These are phyloP conservation scores for Ascochyta rabiei DNA, from an alignment of 2,329 filamentous ascomycete species.

Conservation along the genomic window DNA sequence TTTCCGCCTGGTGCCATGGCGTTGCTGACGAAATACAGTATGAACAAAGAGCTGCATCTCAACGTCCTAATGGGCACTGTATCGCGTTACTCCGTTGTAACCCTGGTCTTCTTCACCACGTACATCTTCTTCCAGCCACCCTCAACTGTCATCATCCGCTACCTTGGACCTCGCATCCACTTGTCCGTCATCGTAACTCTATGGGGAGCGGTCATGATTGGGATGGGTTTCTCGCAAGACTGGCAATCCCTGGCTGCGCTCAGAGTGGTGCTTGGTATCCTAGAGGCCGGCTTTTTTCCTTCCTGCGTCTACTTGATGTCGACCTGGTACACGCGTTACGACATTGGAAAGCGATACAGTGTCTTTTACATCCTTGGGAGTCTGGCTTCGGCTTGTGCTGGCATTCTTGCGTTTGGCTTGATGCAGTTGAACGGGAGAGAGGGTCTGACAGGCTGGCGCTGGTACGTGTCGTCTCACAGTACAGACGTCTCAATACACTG, in stretches of 20 bases:
- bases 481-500: slow-evolving; percentile 19
- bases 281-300: slow-evolving; percentile 50
- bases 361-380: slow-evolving; percentile 73
- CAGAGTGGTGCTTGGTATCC: slow-evolving; percentile 48
- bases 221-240: slow-evolving; percentile 48
- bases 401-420: slow-evolving; percentile 72
- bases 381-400: slow-evolving; percentile 68
- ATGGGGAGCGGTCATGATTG: slow-evolving; percentile 55
- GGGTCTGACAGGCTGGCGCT: slow-evolving; percentile 53
- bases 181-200: slow-evolving; percentile 42
- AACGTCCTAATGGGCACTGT: slow-evolving; percentile 34
- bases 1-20: slow-evolving; percentile 2
- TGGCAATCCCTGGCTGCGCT: slow-evolving; percentile 47
- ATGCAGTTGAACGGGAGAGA: slow-evolving; percentile 67
- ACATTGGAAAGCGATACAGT: slow-evolving; percentile 72
- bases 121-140: slow-evolving; percentile 53
- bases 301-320: slow-evolving; percentile 42
- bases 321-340: slow-evolving; percentile 57
- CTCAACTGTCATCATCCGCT: slow-evolving; percentile 49
- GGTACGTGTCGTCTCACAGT: slow-evolving; percentile 26
- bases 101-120: slow-evolving; percentile 56
- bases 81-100: slow-evolving; percentile 62
- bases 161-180: slow-evolving; percentile 49
- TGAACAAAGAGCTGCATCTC: slow-evolving; percentile 48
- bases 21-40: slow-evolving; percentile 42